Evolutionary conservation across 768 basidiomycete genomes (phyloP).

Genomic region (Austroboletus eburneus): DNA sequence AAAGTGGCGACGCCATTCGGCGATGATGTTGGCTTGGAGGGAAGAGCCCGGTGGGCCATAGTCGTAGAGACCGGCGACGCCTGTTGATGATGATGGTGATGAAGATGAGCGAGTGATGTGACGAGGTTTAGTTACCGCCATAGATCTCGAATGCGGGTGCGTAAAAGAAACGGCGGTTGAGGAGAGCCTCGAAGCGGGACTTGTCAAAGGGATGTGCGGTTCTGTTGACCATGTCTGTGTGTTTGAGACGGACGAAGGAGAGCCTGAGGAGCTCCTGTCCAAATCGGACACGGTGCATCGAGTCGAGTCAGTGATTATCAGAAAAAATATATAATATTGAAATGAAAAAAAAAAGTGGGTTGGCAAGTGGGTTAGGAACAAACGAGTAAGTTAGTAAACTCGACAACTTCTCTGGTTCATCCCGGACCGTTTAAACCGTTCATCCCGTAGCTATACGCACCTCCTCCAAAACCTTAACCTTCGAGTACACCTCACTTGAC

Average conservation of each 20-base stretch:
- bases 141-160: conserved; percentile 99
- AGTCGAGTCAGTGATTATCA: conserved; percentile 6
- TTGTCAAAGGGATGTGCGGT: conserved; percentile 87
- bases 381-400: too few species aligned
- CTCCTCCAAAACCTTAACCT: not conserved
- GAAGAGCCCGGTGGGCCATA: conserved; percentile 96
- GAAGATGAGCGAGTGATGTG: not conserved
- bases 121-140: conserved; percentile 59
- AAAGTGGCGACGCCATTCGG: conserved; percentile 96
- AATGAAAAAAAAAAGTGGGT: too few species aligned
- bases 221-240: conserved; percentile 59
- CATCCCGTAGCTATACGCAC: not conserved
- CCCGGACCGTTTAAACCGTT: not conserved
- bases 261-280: conserved; percentile 6
- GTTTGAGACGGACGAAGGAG: conserved; percentile 2
- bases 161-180: conserved; percentile 93
- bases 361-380: not conserved
- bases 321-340: not conserved
- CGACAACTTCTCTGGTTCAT: too few species aligned
- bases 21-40: conserved; percentile 93
- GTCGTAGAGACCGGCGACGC: conserved; percentile 96
- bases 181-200: conserved; percentile 72
- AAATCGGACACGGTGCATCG: conserved; percentile 25
- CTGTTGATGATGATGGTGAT: conserved; percentile 36
- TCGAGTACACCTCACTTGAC: not conserved